Base-by-base conservation (phyloP, 2,329 filamentous ascomycete species). In the Penicillium sp. region DNA sequence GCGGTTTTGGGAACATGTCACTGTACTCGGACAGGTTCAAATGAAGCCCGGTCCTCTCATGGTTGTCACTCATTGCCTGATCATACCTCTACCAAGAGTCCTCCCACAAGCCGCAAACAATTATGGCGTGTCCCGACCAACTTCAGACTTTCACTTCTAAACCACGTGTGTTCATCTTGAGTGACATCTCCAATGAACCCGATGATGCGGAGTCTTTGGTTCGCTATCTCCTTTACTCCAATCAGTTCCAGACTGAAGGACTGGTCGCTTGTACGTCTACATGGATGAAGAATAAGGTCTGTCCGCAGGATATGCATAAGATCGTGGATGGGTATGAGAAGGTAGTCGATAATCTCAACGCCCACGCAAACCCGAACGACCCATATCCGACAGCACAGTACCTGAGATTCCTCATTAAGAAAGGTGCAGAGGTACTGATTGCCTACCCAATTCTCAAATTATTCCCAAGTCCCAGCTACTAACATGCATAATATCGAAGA, bases 321-420 rank as follows among this genome's bases (percentile, higher is more conserved):
- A 78, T 81, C 37, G 53, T 80, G 47, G 67, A 80, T 46, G 78
- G 74, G 4, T 82, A 82, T 58, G 73, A 63, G 3, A 62, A 74
- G 24, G 77, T 76, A 1, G 73, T 75, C 21, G 75, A 78, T 13
- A 84, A 80, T 56, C 70, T 85, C 9, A 80, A 81, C 54, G 63
- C 64, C 3, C 81, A 84, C 59, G 77, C 75, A 3, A 80, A 80
- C 52, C 73, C 76, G 0, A 74, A 79, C 52, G 69, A 70, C 3
- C 70, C 66, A 13, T 82, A 80, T 57, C 77, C 78, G 0, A 67
- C 73, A 0, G 74, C 70, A 2, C 68, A 77, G 7, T 67, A 75
- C 48, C 53, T 69, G 16, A 58, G 62, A 77, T 31, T 64, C 2
- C 14, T 33, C 1, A 33, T 33, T 1, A 68, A 71, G 55, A 66